Percentiles rank a stretch among this genome's conserved stretches.
Evolutionary conservation across 2,329 filamentous ascomycete genomes (phyloP).

Genomic region (Hypoxylon sp.): DNA sequence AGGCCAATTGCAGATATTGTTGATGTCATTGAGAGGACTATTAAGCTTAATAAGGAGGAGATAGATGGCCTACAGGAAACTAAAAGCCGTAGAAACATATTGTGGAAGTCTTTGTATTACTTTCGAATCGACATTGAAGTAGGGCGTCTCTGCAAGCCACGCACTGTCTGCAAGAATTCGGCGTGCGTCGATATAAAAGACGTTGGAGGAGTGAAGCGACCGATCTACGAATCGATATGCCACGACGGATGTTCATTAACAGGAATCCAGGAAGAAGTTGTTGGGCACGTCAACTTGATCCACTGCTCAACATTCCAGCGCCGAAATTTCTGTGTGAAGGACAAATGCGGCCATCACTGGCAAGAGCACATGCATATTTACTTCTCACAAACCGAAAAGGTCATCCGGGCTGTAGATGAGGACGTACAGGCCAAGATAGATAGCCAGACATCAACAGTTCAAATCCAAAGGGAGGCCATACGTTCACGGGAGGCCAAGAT

Average conservation of each 20-base stretch:
- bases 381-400: not conserved
- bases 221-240: not conserved
- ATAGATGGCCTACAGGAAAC: not conserved
- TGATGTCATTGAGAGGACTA: not conserved
- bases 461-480: no score
- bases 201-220: not conserved
- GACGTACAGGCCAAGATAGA: not conserved
- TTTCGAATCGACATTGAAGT: slow-evolving; percentile 1
- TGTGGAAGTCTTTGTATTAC: not conserved
- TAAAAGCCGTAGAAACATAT: not conserved
- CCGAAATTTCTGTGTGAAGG: not conserved
- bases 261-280: not conserved
- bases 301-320: not conserved
- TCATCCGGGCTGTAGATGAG: not conserved
- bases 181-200: not conserved
- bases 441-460: not conserved
- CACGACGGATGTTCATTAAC: not conserved
- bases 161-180: not conserved
- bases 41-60: not conserved
- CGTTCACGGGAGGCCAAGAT: no score
- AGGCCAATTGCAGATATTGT: not conserved
- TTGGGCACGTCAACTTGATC: not conserved
- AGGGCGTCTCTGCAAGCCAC: not conserved
- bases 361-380: slow-evolving; percentile 1
- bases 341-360: not conserved